These are phyloP conservation scores for Tilletia setariae DNA, from an alignment of 1,284 basidiomycete species.

Conservation along the genomic window DNA sequence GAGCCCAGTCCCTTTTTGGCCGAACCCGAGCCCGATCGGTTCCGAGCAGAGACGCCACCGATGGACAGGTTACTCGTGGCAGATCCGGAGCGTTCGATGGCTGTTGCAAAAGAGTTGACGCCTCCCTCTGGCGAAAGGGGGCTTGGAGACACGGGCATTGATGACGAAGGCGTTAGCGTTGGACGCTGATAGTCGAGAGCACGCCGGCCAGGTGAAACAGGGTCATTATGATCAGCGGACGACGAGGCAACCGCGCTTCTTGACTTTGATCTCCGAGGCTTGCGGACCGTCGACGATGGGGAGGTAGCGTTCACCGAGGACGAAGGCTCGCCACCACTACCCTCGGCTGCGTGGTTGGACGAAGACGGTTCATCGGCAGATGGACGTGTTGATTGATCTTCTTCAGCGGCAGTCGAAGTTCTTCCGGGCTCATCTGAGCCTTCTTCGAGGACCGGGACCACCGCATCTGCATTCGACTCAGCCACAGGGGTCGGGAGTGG, in stretches of 20 bases:
- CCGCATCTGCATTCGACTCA: too few relatives aligned
- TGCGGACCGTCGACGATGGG: not conserved
- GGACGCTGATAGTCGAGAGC: slow-evolving; percentile 8
- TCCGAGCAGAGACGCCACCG: not conserved
- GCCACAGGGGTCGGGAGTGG: too few relatives aligned
- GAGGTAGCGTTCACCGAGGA: not conserved
- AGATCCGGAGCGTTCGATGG: slow-evolving; percentile 2
- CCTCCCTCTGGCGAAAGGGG: slow-evolving; percentile 1
- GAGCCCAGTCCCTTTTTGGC: not conserved
- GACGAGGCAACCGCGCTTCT: not conserved
- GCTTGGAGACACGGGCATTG: not conserved
- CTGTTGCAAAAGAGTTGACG: not conserved
- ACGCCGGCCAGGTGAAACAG: not conserved
- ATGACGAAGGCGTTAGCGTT: not conserved
- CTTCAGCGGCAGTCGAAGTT: not conserved
- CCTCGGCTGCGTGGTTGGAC: too few relatives aligned
- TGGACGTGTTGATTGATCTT: not conserved
- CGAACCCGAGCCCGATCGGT: slow-evolving; percentile 4
- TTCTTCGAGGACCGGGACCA: not conserved
- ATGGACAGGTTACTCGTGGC: not conserved
- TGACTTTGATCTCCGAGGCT: slow-evolving; percentile 8
- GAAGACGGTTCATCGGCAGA: too few relatives aligned
- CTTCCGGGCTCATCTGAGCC: not conserved
- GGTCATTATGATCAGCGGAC: not conserved
- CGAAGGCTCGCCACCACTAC: too few relatives aligned